A percentile compares a stretch with the other conserved stretches of the same genome.
Conservation (phyloP, 169 alveolate genomes). For the Ichthyophthirius multifiliis region DNA sequence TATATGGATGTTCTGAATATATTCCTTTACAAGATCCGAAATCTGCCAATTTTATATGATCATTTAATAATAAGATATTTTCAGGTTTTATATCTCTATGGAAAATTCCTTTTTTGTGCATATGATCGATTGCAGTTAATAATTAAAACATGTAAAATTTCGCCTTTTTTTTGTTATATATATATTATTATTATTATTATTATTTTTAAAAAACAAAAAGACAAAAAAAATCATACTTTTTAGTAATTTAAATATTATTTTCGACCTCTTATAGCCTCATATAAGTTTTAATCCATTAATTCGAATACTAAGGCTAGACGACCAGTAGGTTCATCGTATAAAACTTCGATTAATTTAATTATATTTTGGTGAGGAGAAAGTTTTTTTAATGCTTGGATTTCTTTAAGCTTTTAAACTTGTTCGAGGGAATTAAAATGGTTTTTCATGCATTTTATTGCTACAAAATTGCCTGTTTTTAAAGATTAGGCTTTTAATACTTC, state of each 20-base stretch:
- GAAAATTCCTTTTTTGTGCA: conserved; percentile 91
- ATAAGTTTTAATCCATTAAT: conserved; percentile 87
- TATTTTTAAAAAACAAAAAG: too few species aligned
- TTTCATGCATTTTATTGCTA: conserved; percentile 91
- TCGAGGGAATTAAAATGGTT: conserved; percentile 76
- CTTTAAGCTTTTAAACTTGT: conserved; percentile 84
- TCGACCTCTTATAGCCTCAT: conserved; percentile 27
- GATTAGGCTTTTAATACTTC: conserved; percentile 88
- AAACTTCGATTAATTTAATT: conserved; percentile 84
- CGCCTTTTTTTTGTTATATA: conserved; percentile 62
- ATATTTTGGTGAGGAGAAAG: conserved; percentile 85
- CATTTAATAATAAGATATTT: conserved; percentile 79
- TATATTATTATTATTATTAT: conserved; percentile 54
- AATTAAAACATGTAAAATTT: conserved; percentile 74
- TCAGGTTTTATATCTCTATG: conserved; percentile 92
- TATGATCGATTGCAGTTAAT: conserved; percentile 86
- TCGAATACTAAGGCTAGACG: conserved; percentile 89
- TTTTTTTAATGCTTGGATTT: conserved; percentile 86
- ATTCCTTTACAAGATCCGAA: conserved; percentile 87
- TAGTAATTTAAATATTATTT: not conserved
- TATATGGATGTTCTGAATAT: conserved; percentile 79
- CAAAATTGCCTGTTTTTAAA: conserved; percentile 81
- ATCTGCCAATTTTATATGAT: conserved; percentile 84
- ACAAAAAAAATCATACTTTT: not conserved
- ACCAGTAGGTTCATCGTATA: conserved; percentile 90